Evolutionary conservation across 257 asterid genomes (phyloP), one percentile per base, ranked within the genome.

Genomic region (Lithospermum erythrorhizon): DNA sequence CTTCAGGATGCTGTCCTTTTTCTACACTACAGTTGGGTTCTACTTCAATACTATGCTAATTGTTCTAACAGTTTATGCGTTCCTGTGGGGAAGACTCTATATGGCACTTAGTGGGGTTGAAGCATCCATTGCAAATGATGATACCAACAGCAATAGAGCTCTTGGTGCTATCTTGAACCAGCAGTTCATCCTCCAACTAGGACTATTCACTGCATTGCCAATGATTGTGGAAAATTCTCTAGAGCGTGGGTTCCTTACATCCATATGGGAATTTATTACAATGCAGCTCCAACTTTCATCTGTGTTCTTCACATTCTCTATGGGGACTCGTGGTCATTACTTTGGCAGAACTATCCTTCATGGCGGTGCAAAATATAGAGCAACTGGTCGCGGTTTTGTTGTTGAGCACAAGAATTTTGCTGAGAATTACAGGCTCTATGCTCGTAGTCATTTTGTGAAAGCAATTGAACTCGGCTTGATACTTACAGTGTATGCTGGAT

Each of bases 301-400:
- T 23, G 93, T 91, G 27, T 91, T 91, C 71, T 91, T 81, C 76
- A 81, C 98, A 54, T 91, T 91, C 75, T 91, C 98, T 59, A 91
- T 91, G 98, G 98, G 98, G 61, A 91, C 98, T 63, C 98, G 98
- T 66, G 95, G 95, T 53, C 98, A 91, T 74, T 91, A 86, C 80
- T 89, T 91, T 73, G 98, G 98, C 55, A 85, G 98, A 79, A 91
- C 98, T 57, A 81, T 91, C 65, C 87, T 91, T 63, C 98, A 91
- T 54, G 98, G 98, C 63, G 98, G 98, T 56, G 98, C 98, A 20
- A 91, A 91, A 70, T 91, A 91, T 70, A 85, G 98, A 57, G 98
- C 98, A 17, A 91, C 98, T 60, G 98, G 97, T 35, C 97, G 98
- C 65, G 98, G 98, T 64, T 91, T 91, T 77, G 98, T 91, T 54